phyloP scores from a whole-genome alignment of 768 basidiomycete genomes.

The Heimioporus sp. region DNA sequence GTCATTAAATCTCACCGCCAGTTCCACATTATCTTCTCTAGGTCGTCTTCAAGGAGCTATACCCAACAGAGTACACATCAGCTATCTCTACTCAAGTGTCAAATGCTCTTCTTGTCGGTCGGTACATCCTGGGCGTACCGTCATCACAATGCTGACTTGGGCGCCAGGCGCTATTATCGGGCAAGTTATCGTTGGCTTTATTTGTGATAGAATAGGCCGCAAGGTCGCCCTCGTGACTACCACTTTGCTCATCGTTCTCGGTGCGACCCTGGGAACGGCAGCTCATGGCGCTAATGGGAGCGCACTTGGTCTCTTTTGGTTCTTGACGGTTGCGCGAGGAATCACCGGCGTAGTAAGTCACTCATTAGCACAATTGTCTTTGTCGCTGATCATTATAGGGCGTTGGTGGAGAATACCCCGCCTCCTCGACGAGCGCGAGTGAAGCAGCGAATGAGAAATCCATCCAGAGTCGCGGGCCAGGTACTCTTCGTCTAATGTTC shows the following conservation, averaged over 20 bases:
- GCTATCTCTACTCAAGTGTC: conserved; percentile 64
- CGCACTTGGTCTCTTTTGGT: conserved; percentile 66
- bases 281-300: conserved; percentile 61
- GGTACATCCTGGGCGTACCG: conserved; percentile 15
- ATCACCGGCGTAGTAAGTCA: conserved; percentile 59
- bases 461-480: conserved; percentile 56
- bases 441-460: conserved; percentile 75
- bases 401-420: conserved; percentile 78
- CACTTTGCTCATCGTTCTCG: conserved; percentile 66
- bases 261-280: conserved; percentile 65
- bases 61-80: conserved; percentile 61
- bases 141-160: conserved; percentile 2
- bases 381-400: conserved; percentile 39
- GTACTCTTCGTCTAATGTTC: conserved; percentile 28
- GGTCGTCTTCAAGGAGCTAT: conserved; percentile 65
- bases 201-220: conserved; percentile 74
- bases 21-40: conserved; percentile 25
- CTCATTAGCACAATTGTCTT: not conserved
- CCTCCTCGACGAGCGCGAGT: conserved; percentile 63
- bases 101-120: conserved; percentile 69
- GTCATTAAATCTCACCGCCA: not conserved
- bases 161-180: conserved; percentile 56
- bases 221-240: conserved; percentile 73
- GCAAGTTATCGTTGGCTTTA: conserved; percentile 58
- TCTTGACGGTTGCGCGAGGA: conserved; percentile 68